Percentiles rank a stretch among this genome's conserved stretches.
Conservation (phyloP, 2,329 filamentous ascomycete species). For the Fusarium tricinctum region DNA sequence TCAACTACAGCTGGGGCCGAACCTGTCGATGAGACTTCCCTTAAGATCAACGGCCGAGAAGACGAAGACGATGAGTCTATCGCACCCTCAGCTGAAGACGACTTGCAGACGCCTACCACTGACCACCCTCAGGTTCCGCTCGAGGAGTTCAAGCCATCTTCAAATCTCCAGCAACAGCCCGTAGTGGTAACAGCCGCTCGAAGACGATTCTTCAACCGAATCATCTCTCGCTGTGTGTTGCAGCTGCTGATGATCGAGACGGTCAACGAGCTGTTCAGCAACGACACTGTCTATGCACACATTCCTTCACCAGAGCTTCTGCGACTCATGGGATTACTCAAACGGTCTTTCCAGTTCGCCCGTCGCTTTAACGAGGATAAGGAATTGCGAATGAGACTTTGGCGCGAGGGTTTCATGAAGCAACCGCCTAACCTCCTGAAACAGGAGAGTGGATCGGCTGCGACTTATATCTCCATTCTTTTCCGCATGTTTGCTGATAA, state of each 20-base stretch:
- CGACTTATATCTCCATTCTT: constrained; percentile 95
- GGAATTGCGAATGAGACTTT: constrained; percentile 91
- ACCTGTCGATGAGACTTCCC: constrained; percentile 66
- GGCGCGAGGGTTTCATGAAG: constrained; percentile 99
- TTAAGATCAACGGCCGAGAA: constrained; percentile 71
- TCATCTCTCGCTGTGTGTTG: constrained; percentile 97
- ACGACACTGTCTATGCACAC: constrained; percentile 92
- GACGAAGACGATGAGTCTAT: constrained; percentile 58
- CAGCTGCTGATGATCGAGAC: constrained; percentile 99
- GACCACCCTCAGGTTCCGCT: constrained; percentile 64
- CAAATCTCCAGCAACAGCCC: constrained; percentile 85
- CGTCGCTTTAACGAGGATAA: constrained; percentile 98
- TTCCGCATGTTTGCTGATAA: constrained; percentile 98
- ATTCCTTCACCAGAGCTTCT: constrained; percentile 93
- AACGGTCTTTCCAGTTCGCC: constrained; percentile 96
- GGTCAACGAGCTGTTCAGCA: constrained; percentile 97
- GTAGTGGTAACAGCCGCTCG: constrained; percentile 93
- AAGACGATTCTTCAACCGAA: constrained; percentile 97
- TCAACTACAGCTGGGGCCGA: constrained; percentile 57
- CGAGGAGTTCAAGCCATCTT: constrained; percentile 89
- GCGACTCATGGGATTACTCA: constrained; percentile 91
- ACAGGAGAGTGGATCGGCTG: constrained; percentile 92
- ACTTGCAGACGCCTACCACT: constrained; percentile 52
- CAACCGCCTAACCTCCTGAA: constrained; percentile 98
- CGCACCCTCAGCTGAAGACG: constrained; percentile 51